Percentiles rank a stretch among this genome's conserved stretches.
Conservation (phyloP, 768 basidiomycete genomes). For the Pleurotus tuber-regium region DNA sequence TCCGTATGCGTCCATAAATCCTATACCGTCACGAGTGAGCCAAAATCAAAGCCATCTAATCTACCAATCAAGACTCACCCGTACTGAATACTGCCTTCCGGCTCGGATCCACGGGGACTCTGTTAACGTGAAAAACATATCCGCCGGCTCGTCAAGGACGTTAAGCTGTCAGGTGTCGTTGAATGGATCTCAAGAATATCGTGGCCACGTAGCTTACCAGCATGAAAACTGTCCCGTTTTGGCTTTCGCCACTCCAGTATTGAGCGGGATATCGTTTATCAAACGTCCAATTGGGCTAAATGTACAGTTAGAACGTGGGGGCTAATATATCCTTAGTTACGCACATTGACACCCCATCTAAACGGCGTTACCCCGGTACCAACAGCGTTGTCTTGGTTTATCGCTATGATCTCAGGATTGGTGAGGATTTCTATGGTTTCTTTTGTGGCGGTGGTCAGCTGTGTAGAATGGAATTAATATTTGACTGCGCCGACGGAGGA, state of each 20-base stretch:
- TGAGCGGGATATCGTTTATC: conserved; percentile 57
- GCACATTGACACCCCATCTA: conserved; percentile 66
- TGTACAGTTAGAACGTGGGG: background rate
- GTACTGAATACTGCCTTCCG: conserved; percentile 56
- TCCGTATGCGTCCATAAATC: conserved; percentile 57
- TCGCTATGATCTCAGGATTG: conserved; percentile 64
- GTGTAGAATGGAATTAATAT: background rate
- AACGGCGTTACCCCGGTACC: conserved; percentile 64
- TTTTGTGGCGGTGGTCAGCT: background rate
- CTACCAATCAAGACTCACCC: conserved; percentile 44
- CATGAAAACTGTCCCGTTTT: conserved; percentile 69
- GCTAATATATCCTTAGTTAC: conserved; percentile 19
- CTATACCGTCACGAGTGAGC: too few relatives aligned
- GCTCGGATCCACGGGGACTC: conserved; percentile 68
- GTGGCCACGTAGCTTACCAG: conserved; percentile 38
- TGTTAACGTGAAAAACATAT: conserved; percentile 56
- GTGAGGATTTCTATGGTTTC: conserved; percentile 1
- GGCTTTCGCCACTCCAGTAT: conserved; percentile 66
- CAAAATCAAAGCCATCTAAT: too few relatives aligned
- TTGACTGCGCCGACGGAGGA: background rate
- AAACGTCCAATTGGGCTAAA: conserved; percentile 40
- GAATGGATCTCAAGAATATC: background rate
- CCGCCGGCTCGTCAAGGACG: conserved; percentile 47
- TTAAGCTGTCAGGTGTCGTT: conserved; percentile 40
- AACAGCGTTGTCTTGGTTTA: conserved; percentile 64